Conservation (phyloP, 306 rosid genomes). For the Malus asiatica region DNA sequence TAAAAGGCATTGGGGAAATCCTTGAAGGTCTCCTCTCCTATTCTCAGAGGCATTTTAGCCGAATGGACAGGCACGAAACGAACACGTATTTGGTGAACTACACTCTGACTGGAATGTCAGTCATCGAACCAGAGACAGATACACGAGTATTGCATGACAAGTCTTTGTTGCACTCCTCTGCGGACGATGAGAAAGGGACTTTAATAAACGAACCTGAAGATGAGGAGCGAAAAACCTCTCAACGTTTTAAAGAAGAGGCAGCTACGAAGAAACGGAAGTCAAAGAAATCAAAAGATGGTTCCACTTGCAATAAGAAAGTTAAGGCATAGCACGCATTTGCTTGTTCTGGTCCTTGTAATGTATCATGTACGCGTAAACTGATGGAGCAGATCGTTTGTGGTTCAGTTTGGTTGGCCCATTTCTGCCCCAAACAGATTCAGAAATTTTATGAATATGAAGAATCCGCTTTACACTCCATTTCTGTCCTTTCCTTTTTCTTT, state of each 20-base stretch:
- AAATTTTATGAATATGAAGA: too few species aligned
- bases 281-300: conserved; percentile 39
- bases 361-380: not conserved
- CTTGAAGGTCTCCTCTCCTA: conserved; percentile 80
- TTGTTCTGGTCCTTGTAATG: not conserved
- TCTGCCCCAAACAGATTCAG: too few species aligned
- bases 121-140: conserved; percentile 64
- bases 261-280: conserved; percentile 67
- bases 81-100: conserved; percentile 66
- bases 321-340: conserved; percentile 36
- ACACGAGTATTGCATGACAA: conserved; percentile 14
- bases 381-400: not conserved
- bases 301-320: conserved; percentile 38
- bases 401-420: too few species aligned
- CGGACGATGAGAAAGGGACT: conserved; percentile 12
- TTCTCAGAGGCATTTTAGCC: conserved; percentile 78
- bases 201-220: conserved; percentile 11
- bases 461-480: too few species aligned
- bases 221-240: conserved; percentile 22
- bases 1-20: conserved; percentile 68
- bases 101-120: conserved; percentile 78
- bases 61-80: conserved; percentile 88
- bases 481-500: too few species aligned
- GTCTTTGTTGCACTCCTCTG: conserved; percentile 23
- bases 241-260: conserved; percentile 13